Evolutionary conservation across 495 filamentous ascomycete species (phyloP).

Genomic region (Aspergillus kassunensis): DNA sequence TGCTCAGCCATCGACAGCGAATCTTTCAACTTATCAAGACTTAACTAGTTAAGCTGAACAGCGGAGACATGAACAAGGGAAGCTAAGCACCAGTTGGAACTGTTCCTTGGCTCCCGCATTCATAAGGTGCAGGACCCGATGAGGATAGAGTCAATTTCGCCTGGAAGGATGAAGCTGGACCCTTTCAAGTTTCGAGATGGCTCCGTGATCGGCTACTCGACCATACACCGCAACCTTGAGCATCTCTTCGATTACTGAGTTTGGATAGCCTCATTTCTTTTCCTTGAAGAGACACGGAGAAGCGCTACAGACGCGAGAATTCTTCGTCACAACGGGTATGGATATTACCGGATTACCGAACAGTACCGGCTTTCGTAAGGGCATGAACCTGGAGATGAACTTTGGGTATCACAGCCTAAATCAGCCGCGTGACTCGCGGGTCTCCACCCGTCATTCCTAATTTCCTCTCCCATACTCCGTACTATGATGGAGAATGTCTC

Average conservation of each 20-base stretch:
- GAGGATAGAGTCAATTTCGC: background rate
- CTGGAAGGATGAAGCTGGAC: no score
- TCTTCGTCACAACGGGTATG: background rate
- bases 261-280: background rate
- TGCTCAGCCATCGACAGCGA: background rate
- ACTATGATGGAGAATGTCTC: background rate
- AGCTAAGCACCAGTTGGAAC: slow-evolving; percentile 26
- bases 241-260: no score
- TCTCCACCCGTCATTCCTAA: slow-evolving; percentile 15
- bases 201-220: background rate
- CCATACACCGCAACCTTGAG: background rate
- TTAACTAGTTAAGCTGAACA: background rate
- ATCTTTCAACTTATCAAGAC: background rate
- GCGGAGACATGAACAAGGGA: slow-evolving; percentile 5
- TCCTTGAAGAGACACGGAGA: background rate
- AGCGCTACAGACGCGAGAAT: slow-evolving; percentile 2
- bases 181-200: background rate
- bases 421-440: slow-evolving; percentile 17
- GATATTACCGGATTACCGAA: background rate
- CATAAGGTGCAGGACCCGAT: slow-evolving; percentile 5
- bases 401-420: slow-evolving; percentile 8
- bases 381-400: background rate
- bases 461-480: background rate
- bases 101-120: slow-evolving; percentile 30
- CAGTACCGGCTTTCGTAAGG: background rate